Evolutionary conservation across 2,329 filamentous ascomycete species (phyloP).

Genomic region (Cladophialophora psammophila): DNA sequence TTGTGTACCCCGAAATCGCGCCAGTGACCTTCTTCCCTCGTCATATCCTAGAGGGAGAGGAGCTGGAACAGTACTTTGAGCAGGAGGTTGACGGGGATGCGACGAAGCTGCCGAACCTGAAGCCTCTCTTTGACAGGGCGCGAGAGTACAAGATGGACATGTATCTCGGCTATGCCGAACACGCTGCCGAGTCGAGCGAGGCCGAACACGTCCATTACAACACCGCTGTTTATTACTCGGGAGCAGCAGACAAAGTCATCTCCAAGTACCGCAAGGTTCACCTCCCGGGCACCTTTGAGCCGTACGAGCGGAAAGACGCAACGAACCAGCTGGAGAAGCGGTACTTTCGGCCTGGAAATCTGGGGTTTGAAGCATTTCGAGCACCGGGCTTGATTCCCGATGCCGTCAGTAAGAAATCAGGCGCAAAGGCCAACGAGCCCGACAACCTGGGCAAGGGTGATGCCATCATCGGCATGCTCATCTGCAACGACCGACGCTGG

Average conservation of each 20-base stretch:
- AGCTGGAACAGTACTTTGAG: slow-evolving; percentile 60
- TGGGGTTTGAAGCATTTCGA: slow-evolving; percentile 63
- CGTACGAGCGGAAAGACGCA: slow-evolving; percentile 56
- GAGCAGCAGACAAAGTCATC: slow-evolving; percentile 51
- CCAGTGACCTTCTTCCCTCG: slow-evolving; percentile 66
- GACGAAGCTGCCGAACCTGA: slow-evolving; percentile 52
- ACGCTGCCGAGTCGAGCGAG: slow-evolving; percentile 42
- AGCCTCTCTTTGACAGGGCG: slow-evolving; percentile 59
- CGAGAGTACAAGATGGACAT: slow-evolving; percentile 59
- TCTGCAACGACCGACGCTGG: slow-evolving; percentile 65
- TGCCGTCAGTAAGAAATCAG: slow-evolving; percentile 46
- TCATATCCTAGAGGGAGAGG: slow-evolving; percentile 54
- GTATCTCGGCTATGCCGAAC: slow-evolving; percentile 62
- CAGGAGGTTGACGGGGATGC: slow-evolving; percentile 50
- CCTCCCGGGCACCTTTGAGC: slow-evolving; percentile 61
- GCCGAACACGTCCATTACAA: slow-evolving; percentile 58
- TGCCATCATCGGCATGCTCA: slow-evolving; percentile 62
- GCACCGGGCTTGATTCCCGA: slow-evolving; percentile 55
- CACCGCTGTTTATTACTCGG: slow-evolving; percentile 61
- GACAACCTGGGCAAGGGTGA: slow-evolving; percentile 52
- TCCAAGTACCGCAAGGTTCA: slow-evolving; percentile 65
- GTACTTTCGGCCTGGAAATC: slow-evolving; percentile 61
- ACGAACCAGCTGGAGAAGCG: slow-evolving; percentile 64
- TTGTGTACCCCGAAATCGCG: slow-evolving; percentile 63
- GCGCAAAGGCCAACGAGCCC: slow-evolving; percentile 33